These are phyloP conservation scores for Saururus chinensis DNA, from an alignment of 164 flowering plant species.

Conservation along the genomic window DNA sequence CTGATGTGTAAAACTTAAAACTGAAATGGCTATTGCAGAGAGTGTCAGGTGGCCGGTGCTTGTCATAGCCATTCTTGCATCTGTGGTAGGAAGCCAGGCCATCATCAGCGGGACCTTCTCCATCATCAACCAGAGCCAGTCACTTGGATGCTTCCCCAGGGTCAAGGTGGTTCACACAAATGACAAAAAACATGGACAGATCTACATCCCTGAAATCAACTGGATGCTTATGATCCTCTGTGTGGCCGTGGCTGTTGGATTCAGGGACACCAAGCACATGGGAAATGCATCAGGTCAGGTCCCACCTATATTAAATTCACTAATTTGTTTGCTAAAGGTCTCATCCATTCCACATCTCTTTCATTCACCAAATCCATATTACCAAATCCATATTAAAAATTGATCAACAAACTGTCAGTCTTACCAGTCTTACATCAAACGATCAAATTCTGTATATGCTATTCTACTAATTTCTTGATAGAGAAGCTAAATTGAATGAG, in stretches of 20 bases:
- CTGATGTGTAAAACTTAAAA: no score
- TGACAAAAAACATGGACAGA: slow-evolving; percentile 87
- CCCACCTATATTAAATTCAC: not conserved
- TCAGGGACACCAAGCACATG: slow-evolving; percentile 80
- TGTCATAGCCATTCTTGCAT: slow-evolving; percentile 72
- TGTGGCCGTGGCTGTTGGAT: slow-evolving; percentile 86
- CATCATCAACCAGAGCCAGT: slow-evolving; percentile 93
- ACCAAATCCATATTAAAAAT: no score
- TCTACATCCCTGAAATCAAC: slow-evolving; percentile 91
- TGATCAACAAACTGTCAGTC: no score
- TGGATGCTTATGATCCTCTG: slow-evolving; percentile 96
- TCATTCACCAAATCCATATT: no score
- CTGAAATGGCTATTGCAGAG: slow-evolving; percentile 25
- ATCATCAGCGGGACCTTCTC: slow-evolving; percentile 98
- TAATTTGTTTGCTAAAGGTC: not conserved
- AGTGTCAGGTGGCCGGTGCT: slow-evolving; percentile 78
- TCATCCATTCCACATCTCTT: not conserved
- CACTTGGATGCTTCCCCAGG: slow-evolving; percentile 88
- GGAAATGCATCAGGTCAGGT: slow-evolving; percentile 83
- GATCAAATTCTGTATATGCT: no score
- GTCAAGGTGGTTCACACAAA: slow-evolving; percentile 91
- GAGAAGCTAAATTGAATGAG: no score
- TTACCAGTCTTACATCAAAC: no score
- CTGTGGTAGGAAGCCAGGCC: slow-evolving; percentile 98
- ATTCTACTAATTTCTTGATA: no score